Evolutionary conservation across 169 alveolate species (phyloP), one percentile per base, ranked within the genome.

Genomic region (Perkinsus olseni): DNA sequence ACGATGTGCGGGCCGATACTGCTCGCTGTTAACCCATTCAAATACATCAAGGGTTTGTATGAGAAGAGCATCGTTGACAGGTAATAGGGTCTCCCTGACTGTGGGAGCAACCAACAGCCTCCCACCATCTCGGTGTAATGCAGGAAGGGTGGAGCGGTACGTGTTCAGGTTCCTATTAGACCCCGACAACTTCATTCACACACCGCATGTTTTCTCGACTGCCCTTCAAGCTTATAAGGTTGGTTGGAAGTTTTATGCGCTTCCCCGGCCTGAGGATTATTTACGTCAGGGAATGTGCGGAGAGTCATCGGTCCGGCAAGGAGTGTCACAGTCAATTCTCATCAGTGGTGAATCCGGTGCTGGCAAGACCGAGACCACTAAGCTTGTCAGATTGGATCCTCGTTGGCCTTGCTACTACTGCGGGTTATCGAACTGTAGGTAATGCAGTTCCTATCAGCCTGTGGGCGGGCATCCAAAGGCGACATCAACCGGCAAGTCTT

Each of bases 351-450:
- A 99, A 95, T 97, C 99, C 74, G 95, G 96, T 3, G 99, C 99
- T 21, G 99, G 99, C 10, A 99, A 99, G 96, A 99, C 99, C 21
- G 99, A 99, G 96, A 98, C 99, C 91, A 98, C 99, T 10, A 99
- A 99, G 95, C 97, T 97, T 82, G 99, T 99, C 34, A 96, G 62
- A 45, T 45, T 10, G 62, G 62, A 45, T 45, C 17, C 6, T 45
- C 6, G 62, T 10, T 6, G 62, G 62, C 17, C 17, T 45, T 45
- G 17, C 17, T 45, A 45, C 24, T 45, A 17, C 17, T 45, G 62
- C 62, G n/a, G n/a, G n/a, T n/a, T n/a, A n/a, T n/a, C n/a, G n/a
- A n/a, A n/a, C n/a, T n/a, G n/a, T n/a, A 45, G 62, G 62, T 45
- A 17, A 45, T 45, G 62, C 62, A 45, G 17, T 45, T 45, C 62